These are phyloP conservation scores for Pleurotus sapidus DNA, from an alignment of 768 basidiomycete species.

Conservation along the genomic window DNA sequence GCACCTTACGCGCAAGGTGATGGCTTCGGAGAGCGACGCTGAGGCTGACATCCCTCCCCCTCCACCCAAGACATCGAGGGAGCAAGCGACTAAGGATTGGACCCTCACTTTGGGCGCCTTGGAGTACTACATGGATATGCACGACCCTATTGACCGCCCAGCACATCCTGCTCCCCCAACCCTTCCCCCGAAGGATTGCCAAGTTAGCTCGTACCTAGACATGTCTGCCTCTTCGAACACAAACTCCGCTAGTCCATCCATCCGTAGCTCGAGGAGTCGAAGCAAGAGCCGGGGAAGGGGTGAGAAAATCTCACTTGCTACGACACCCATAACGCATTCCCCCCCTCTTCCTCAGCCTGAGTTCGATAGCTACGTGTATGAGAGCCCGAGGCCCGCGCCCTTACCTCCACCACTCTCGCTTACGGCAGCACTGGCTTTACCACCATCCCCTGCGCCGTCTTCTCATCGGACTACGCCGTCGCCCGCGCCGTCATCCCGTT, in stretches of 20 bases:
- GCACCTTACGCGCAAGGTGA: background rate
- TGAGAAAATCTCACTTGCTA: too few relatives aligned
- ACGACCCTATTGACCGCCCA: constrained; percentile 1
- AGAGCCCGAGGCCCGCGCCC: constrained; percentile 2
- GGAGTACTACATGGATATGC: constrained; percentile 5
- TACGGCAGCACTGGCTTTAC: background rate
- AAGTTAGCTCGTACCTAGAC: background rate
- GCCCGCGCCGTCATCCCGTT: background rate
- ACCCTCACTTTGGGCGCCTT: background rate
- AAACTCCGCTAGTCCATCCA: background rate
- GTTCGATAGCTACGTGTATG: background rate
- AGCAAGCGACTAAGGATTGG: background rate
- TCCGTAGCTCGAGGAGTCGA: background rate
- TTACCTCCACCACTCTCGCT: background rate
- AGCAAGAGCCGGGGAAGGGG: background rate
- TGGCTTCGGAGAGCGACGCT: background rate
- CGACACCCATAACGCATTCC: background rate
- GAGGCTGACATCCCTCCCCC: background rate
- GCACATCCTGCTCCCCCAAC: background rate
- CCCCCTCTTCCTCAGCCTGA: constrained; percentile 3
- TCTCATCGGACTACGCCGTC: background rate
- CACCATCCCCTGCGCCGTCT: background rate
- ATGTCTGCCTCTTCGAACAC: background rate
- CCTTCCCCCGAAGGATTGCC: background rate
- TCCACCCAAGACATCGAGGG: background rate